A percentile compares a stretch with the other conserved stretches of the same genome.
Evolutionary conservation across 352 stramenopile genomes (phyloP).

Genomic region (Phytophthora quininea): DNA sequence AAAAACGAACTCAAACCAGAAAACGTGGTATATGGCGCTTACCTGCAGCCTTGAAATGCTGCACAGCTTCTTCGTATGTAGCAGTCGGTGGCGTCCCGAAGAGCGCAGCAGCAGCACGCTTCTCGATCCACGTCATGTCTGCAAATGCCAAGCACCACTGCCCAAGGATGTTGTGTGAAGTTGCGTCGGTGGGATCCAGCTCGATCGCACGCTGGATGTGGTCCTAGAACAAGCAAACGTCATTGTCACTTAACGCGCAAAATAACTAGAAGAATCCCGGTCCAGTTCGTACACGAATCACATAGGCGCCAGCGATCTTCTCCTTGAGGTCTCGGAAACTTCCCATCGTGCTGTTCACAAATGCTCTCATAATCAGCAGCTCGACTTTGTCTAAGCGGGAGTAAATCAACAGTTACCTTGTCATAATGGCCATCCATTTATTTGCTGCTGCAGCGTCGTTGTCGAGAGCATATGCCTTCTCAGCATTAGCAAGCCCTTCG

Average conservation of each 20-base stretch:
- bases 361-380: slow-evolving; percentile 1
- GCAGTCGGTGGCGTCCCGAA: slow-evolving; percentile 64
- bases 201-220: slow-evolving; percentile 76
- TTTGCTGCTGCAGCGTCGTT: slow-evolving; percentile 58
- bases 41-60: slow-evolving; percentile 62
- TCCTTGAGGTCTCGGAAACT: slow-evolving; percentile 71
- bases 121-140: slow-evolving; percentile 82
- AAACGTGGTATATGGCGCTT: background rate
- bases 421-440: slow-evolving; percentile 84
- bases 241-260: too few species aligned
- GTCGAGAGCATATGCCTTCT: slow-evolving; percentile 58
- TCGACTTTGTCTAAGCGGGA: too few species aligned
- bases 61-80: slow-evolving; percentile 68
- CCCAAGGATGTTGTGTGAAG: slow-evolving; percentile 71
- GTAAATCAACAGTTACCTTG: slow-evolving; percentile 29
- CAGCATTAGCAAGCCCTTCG: slow-evolving; percentile 56
- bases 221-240: slow-evolving; percentile 33
- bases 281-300: slow-evolving; percentile 52
- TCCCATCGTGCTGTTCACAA: slow-evolving; percentile 43
- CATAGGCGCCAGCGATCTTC: slow-evolving; percentile 72
- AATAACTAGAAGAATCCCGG: too few species aligned
- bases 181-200: slow-evolving; percentile 65
- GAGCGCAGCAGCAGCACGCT: slow-evolving; percentile 63
- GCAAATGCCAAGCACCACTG: slow-evolving; percentile 84
- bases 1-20: too few species aligned